Percentiles rank a stretch among this genome's conserved stretches.
These are phyloP conservation scores for Stenocarpella maydis DNA, from an alignment of 2,329 filamentous ascomycete species.

Conservation along the genomic window DNA sequence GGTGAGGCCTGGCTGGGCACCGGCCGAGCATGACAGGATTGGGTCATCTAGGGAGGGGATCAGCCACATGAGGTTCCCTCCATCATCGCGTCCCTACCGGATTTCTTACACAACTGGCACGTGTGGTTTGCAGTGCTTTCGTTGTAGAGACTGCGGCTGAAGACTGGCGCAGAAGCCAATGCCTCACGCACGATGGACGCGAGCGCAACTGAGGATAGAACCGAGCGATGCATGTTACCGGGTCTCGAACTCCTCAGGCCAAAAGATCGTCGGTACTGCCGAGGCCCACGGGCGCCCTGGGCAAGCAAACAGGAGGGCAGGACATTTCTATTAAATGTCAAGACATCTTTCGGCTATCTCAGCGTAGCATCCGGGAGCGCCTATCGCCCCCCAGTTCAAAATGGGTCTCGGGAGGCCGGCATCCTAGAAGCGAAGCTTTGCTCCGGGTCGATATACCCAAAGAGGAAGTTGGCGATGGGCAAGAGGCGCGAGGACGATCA, in stretches of 20 bases:
- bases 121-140: conserved; percentile 64
- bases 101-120: conserved; percentile 55
- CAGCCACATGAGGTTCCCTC: background rate
- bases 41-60: conserved; percentile 43
- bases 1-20: conserved; percentile 53
- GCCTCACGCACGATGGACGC: conserved; percentile 43
- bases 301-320: background rate
- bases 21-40: conserved; percentile 58
- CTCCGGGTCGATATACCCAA: conserved; percentile 1
- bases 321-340: background rate
- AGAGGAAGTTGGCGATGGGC: conserved; percentile 18
- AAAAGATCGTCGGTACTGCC: background rate
- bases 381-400: conserved; percentile 6
- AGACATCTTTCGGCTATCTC: background rate
- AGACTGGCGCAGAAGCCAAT: conserved; percentile 39
- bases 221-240: conserved; percentile 41
- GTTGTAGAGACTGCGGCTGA: conserved; percentile 47
- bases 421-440: background rate
- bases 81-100: background rate
- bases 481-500: background rate
- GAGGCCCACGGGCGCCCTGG: background rate
- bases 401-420: conserved; percentile 23
- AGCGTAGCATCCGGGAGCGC: conserved; percentile 13
- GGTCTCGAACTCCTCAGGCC: background rate
- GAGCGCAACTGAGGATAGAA: conserved; percentile 37